Evolutionary conservation across 2,329 filamentous ascomycete species (phyloP).

Genomic region (Cordyceps fumosorosea): DNA sequence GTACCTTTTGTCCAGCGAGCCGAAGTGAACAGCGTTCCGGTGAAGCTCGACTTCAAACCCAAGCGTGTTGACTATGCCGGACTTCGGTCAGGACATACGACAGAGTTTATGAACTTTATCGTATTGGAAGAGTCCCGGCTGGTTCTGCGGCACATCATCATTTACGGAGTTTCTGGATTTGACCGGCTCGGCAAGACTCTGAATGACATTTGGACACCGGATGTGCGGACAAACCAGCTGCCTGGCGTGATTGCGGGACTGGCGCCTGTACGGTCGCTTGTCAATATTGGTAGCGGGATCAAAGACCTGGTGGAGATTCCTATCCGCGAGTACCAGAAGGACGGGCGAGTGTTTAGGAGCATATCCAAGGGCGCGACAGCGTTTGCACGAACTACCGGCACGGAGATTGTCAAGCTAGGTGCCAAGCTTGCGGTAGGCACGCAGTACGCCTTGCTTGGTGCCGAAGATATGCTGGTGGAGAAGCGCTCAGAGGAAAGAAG

Average conservation of each 20-base stretch:
- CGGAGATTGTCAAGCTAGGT: constrained; percentile 87
- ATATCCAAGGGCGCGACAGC: constrained; percentile 84
- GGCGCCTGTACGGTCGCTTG: constrained; percentile 81
- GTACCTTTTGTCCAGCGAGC: constrained; percentile 83
- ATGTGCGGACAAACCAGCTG: constrained; percentile 83
- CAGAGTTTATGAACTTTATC: constrained; percentile 98
- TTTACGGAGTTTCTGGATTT: constrained; percentile 88
- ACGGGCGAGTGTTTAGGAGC: constrained; percentile 84
- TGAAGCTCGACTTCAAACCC: constrained; percentile 92
- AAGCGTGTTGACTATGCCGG: constrained; percentile 96
- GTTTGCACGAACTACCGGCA: constrained; percentile 90
- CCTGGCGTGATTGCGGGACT: constrained; percentile 83
- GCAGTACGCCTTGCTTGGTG: constrained; percentile 83
- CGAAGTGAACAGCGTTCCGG: constrained; percentile 74
- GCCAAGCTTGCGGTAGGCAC: constrained; percentile 93
- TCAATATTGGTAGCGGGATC: constrained; percentile 85
- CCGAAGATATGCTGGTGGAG: constrained; percentile 67
- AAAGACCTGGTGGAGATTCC: constrained; percentile 83
- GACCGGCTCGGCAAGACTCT: constrained; percentile 83
- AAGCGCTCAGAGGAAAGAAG: constrained; percentile 31
- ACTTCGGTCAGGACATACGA: constrained; percentile 85
- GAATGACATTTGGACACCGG: constrained; percentile 95
- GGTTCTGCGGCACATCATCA: constrained; percentile 78
- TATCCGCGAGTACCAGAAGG: constrained; percentile 86
- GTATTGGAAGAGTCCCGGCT: constrained; percentile 85